Percentiles rank a stretch among this genome's conserved stretches.
phyloP scores from a whole-genome alignment of 192 early-diverging fungal species.

The Phlyctochytrium arcticum region DNA sequence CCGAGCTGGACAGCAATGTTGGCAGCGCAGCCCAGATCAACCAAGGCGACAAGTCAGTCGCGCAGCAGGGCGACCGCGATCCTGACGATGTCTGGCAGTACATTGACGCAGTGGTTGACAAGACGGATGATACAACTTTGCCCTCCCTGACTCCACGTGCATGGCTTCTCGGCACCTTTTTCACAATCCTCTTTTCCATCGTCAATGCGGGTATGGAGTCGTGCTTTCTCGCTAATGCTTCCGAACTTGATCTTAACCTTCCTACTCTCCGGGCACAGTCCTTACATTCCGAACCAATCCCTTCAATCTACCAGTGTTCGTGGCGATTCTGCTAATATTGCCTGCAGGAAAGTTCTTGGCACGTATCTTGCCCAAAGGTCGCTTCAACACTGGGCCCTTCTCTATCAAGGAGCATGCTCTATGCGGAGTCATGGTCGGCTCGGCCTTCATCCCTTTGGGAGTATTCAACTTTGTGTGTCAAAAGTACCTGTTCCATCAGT shows the following conservation, averaged over 20 bases:
- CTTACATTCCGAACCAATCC: constrained; percentile 86
- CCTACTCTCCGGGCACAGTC: too few relatives aligned
- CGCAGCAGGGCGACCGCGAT: too few relatives aligned
- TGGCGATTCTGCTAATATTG: constrained; percentile 73
- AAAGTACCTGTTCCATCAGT: constrained; percentile 4
- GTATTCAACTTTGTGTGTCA: constrained; percentile 17
- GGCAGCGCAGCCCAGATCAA: too few relatives aligned
- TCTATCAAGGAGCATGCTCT: constrained; percentile 87
- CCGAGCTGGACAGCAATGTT: too few relatives aligned
- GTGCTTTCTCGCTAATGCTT: too few relatives aligned
- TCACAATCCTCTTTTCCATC: constrained; percentile 13
- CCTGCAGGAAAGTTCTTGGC: constrained; percentile 69
- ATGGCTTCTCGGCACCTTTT: constrained; percentile 46
- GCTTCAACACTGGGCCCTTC: constrained; percentile 82
- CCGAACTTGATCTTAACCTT: too few relatives aligned
- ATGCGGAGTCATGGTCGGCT: constrained; percentile 68
- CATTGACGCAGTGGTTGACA: constrained; percentile 50
- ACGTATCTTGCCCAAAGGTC: constrained; percentile 50
- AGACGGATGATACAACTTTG: constrained; percentile 41
- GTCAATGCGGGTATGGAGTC: constrained; percentile 26
- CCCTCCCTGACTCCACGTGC: constrained; percentile 48
- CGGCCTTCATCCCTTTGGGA: constrained; percentile 8
- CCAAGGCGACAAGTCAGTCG: too few relatives aligned
- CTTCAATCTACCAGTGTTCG: constrained; percentile 60
- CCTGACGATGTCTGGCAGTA: background rate